Conservation (phyloP, 495 filamentous ascomycete species). For the Hapsidospora chrysogenum region DNA sequence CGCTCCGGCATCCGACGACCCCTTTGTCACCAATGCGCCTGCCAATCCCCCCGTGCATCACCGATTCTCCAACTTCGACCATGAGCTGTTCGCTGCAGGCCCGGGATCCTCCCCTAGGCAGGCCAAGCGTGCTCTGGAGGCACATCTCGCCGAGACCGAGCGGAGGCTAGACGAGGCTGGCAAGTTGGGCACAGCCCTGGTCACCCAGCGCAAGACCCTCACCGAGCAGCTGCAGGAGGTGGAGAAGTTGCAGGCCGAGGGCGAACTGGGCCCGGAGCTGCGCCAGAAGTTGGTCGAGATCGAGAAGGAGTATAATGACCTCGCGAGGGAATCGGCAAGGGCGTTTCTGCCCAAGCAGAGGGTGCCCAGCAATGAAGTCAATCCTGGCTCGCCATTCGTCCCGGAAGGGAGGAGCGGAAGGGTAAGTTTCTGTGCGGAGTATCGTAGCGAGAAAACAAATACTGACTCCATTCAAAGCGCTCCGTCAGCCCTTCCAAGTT, state of each 20-base stretch:
- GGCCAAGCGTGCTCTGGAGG: constrained; percentile 74
- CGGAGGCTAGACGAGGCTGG: constrained; percentile 81
- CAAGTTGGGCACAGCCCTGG: constrained; percentile 66
- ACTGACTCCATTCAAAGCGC: constrained; percentile 30
- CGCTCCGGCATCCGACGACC: constrained; percentile 15
- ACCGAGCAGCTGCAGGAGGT: constrained; percentile 70
- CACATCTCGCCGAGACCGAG: constrained; percentile 81
- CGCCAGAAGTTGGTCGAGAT: constrained; percentile 69
- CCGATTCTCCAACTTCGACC: constrained; percentile 66
- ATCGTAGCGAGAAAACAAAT: not conserved
- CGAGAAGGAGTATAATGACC: constrained; percentile 90
- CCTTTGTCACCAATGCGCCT: constrained; percentile 22
- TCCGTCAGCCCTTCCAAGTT: constrained; percentile 65
- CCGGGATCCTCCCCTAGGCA: constrained; percentile 65
- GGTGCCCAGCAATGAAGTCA: constrained; percentile 46
- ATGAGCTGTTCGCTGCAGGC: constrained; percentile 60
- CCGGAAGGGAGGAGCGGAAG: constrained; percentile 34
- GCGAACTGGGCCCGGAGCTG: constrained; percentile 72
- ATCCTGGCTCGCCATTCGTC: constrained; percentile 45
- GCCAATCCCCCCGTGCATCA: constrained; percentile 36
- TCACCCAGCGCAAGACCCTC: constrained; percentile 70
- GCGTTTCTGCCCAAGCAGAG: constrained; percentile 78
- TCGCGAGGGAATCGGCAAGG: constrained; percentile 75
- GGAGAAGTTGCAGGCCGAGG: constrained; percentile 58
- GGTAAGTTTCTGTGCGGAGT: constrained; percentile 17